Conservation (phyloP, 306 rosid genomes). For the Quercus gilva region DNA sequence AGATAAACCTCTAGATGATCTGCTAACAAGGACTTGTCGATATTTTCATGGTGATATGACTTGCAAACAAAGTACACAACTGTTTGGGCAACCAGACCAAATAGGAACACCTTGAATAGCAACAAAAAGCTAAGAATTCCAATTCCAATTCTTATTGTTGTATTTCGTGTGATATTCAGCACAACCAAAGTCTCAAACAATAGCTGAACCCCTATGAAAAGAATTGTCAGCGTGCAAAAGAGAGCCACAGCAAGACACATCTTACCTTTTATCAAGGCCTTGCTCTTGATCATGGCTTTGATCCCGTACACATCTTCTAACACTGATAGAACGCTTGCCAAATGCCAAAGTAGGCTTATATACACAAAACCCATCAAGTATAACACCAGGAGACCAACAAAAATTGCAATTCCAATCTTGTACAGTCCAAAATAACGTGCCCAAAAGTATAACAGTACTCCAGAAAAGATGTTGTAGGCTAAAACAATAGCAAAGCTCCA, state of each 20-base stretch:
- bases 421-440: not conserved
- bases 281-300: slow-evolving; percentile 24
- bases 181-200: slow-evolving; percentile 14
- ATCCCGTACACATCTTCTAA: slow-evolving; percentile 21
- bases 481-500: slow-evolving; percentile 14
- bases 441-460: not conserved
- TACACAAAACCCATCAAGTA: slow-evolving; percentile 13
- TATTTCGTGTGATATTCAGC: not conserved
- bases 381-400: not conserved
- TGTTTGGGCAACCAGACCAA: slow-evolving; percentile 23
- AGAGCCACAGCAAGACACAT: not conserved
- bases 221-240: not conserved
- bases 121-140: slow-evolving; percentile 14
- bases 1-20: slow-evolving; percentile 30
- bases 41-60: slow-evolving; percentile 33
- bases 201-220: not conserved
- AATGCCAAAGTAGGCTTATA: slow-evolving; percentile 17
- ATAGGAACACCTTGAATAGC: slow-evolving; percentile 15
- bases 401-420: not conserved
- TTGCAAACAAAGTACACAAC: slow-evolving; percentile 30
- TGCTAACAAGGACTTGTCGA: slow-evolving; percentile 14
- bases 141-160: not conserved
- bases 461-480: slow-evolving; percentile 9
- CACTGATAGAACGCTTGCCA: slow-evolving; percentile 28
- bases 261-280: slow-evolving; percentile 18